Conservation (phyloP, 129 eudicot genomes). For the Centella asiatica region DNA sequence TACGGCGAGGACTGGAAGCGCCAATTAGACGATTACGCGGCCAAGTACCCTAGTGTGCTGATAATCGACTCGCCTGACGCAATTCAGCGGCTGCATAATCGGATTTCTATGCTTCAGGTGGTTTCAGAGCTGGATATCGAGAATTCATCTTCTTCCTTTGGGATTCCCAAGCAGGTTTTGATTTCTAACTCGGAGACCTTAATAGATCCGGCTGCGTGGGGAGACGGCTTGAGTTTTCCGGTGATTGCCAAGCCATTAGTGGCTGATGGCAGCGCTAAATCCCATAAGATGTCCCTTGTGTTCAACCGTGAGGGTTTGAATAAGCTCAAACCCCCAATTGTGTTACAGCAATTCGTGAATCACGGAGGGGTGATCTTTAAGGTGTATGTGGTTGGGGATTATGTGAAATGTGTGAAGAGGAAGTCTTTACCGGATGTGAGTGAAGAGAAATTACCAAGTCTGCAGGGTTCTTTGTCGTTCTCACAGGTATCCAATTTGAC, state of each 20-base stretch:
- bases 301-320: constrained; percentile 42
- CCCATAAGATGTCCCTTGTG: constrained; percentile 71
- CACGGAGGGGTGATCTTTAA: constrained; percentile 85
- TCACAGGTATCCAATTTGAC: constrained; percentile 66
- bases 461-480: constrained; percentile 46
- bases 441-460: constrained; percentile 47
- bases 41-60: constrained; percentile 30
- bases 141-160: constrained; percentile 33
- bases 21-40: constrained; percentile 37
- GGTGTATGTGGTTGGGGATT: constrained; percentile 77
- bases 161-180: constrained; percentile 60
- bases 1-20: constrained; percentile 64
- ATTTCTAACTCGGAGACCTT: constrained; percentile 36
- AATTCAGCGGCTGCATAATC: constrained; percentile 62
- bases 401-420: constrained; percentile 71
- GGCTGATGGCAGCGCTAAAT: constrained; percentile 76
- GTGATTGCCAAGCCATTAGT: constrained; percentile 78
- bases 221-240: constrained; percentile 55
- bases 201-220: constrained; percentile 17
- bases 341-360: constrained; percentile 76
- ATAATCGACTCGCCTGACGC: constrained; percentile 60
- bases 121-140: constrained; percentile 36
- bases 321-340: constrained; percentile 56
- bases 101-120: constrained; percentile 69
- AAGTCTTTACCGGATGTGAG: constrained; percentile 70